Percentiles rank a stretch among this genome's conserved stretches.
phyloP scores from a whole-genome alignment of 2,329 filamentous ascomycete species.

The Colletotrichum sp. region DNA sequence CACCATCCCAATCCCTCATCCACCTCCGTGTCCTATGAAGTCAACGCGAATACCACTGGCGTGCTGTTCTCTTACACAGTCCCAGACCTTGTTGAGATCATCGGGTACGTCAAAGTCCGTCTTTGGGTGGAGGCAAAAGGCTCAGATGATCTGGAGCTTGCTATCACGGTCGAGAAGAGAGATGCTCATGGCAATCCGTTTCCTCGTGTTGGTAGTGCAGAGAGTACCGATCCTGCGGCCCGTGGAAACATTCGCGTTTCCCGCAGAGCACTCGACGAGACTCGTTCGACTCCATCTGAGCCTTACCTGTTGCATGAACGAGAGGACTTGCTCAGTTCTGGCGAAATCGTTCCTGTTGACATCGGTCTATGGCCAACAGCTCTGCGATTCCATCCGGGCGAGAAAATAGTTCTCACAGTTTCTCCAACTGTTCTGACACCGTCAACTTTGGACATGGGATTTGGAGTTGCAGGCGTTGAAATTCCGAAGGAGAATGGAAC shows the following conservation, averaged over 20 bases:
- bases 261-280: background rate
- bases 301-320: background rate
- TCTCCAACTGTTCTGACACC: background rate
- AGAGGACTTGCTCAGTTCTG: background rate
- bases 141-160: background rate
- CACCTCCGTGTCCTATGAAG: background rate
- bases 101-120: background rate
- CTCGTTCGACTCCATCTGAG: background rate
- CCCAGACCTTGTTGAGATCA: background rate
- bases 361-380: background rate
- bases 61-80: background rate
- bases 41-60: background rate
- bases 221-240: background rate
- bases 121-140: background rate
- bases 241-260: background rate
- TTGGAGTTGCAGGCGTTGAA: background rate
- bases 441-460: background rate
- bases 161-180: background rate
- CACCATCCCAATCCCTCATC: background rate
- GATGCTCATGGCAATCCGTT: background rate
- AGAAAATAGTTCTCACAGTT: background rate
- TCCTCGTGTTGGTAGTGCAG: background rate
- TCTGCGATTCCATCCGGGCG: background rate
- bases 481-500: background rate
- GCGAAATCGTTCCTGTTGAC: background rate